Base-by-base conservation (phyloP, 2,329 filamentous ascomycete genomes). In the Triangularia setosa region DNA sequence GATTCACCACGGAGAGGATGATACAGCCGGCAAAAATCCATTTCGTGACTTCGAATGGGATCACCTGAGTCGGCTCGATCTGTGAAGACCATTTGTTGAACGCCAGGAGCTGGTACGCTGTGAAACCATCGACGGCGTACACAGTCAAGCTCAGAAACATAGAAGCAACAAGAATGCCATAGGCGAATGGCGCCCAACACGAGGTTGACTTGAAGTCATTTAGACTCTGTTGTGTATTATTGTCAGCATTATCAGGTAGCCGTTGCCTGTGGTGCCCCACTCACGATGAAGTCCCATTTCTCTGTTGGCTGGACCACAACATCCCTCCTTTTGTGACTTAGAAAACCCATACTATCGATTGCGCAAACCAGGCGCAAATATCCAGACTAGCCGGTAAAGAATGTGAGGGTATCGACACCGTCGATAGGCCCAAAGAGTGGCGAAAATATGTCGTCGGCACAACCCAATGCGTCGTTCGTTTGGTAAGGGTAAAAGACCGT, bases 11-110 rank as follows among this genome's bases (percentile, higher is more conserved):
- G 9, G 93, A 98, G 35, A 95, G 82, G 68, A 98, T 90, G 74
- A 99, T 98, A 75, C 93, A 97, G 63, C 87, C 86, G 27, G 92
- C 90, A 75, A 98, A 99, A 75, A 99, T 93, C 93, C 93, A 97
- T 79, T 95, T 96, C 12, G 92, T 90, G 61, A 94, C 85, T 58
- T 86, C 80, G 73, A 96, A 87, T 3, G 88, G 85, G 69, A 98
- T 90, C n/a, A 79, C 68, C 63, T 76, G 74, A 48, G 86, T 84
- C 1, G 93, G 93, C 70, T 92, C 79, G 70, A 98, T 90, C 69
- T 91, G 84, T 61, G 90, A 92, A 1, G 92, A 91, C 93, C 93
- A 98, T 65, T 87, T 87, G 79, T 96, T 87, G 79, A 97, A 97
- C 63, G 85, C 90, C 59, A 99, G 84, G 48, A 99, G 83, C 68